phyloP scores from a whole-genome alignment of 345 rosid genomes.

The Populus tremula region DNA sequence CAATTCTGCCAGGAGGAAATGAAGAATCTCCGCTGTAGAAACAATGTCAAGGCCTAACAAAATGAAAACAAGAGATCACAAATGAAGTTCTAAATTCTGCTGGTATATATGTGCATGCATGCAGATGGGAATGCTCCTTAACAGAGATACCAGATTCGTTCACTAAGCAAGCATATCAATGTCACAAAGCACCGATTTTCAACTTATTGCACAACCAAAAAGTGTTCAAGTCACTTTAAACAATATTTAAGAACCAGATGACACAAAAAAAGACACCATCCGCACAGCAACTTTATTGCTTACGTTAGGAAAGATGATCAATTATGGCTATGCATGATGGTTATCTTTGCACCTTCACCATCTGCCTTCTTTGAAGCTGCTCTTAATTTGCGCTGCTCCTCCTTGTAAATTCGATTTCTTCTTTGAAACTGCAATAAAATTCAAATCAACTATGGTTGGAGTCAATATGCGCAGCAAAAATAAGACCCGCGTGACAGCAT shows the following conservation, averaged over 20 bases:
- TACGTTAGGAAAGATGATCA: constrained; percentile 17
- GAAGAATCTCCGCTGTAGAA: neutral
- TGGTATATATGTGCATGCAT: neutral
- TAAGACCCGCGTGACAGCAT: neutral
- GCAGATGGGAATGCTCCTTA: neutral
- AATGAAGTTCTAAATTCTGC: neutral
- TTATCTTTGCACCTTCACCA: constrained; percentile 36
- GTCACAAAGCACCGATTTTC: constrained; percentile 1
- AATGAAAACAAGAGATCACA: neutral
- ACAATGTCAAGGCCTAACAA: neutral
- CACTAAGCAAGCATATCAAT: neutral
- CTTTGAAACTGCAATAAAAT: constrained; percentile 67
- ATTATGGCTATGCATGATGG: constrained; percentile 38
- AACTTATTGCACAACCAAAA: constrained; percentile 13
- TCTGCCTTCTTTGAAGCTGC: constrained; percentile 68
- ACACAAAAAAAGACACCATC: constrained; percentile 21
- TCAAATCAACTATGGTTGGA: neutral
- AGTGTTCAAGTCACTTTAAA: neutral
- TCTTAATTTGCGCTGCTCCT: constrained; percentile 89
- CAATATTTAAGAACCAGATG: neutral
- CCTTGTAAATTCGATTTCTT: constrained; percentile 91
- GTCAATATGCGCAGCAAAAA: neutral
- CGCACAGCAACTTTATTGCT: constrained; percentile 35
- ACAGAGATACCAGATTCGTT: neutral
- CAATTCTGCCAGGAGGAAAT: neutral